Conservation (phyloP, 176 grass and related monocot species). For the Dendrocalamus sinicus region DNA sequence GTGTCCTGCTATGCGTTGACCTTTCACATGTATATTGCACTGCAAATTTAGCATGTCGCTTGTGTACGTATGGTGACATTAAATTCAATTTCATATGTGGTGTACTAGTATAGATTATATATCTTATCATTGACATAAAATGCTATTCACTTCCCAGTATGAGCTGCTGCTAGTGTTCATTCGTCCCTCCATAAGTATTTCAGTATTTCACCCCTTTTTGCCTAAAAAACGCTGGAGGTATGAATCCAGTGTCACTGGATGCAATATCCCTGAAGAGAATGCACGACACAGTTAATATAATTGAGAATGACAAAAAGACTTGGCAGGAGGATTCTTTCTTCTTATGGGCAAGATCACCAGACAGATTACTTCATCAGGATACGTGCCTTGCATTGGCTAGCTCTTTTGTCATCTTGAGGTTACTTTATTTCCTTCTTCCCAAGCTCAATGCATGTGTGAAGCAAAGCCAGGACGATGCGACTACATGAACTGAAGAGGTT, state of each 20-base stretch:
- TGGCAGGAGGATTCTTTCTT: slow-evolving; percentile 65
- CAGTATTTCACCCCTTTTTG: slow-evolving; percentile 16
- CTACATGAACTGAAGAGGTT: slow-evolving; percentile 54
- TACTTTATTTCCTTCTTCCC: slow-evolving; percentile 77
- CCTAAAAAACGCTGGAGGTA: slow-evolving; percentile 46
- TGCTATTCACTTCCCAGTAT: not conserved
- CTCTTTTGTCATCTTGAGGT: slow-evolving; percentile 65
- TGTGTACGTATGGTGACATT: slow-evolving; percentile 13
- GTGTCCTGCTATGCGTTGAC: not conserved
- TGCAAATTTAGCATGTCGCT: slow-evolving; percentile 25
- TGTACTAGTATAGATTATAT: not conserved
- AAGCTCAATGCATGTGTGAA: slow-evolving; percentile 67
- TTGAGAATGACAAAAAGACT: slow-evolving; percentile 47
- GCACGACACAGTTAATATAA: slow-evolving; percentile 43
- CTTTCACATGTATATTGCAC: slow-evolving; percentile 15
- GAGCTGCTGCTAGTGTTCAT: not conserved
- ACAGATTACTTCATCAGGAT: slow-evolving; percentile 89
- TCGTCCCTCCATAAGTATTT: not conserved
- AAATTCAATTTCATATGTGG: not conserved
- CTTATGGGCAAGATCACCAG: slow-evolving; percentile 79
- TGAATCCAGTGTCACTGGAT: slow-evolving; percentile 60
- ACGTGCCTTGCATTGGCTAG: slow-evolving; percentile 79
- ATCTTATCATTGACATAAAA: not conserved
- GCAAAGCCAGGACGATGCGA: slow-evolving; percentile 64
- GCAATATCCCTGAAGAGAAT: slow-evolving; percentile 48